Percentiles rank a stretch among this genome's conserved stretches.
These are phyloP conservation scores for Podila minutissima DNA, from an alignment of 192 early-diverging fungal species.

Conservation along the genomic window DNA sequence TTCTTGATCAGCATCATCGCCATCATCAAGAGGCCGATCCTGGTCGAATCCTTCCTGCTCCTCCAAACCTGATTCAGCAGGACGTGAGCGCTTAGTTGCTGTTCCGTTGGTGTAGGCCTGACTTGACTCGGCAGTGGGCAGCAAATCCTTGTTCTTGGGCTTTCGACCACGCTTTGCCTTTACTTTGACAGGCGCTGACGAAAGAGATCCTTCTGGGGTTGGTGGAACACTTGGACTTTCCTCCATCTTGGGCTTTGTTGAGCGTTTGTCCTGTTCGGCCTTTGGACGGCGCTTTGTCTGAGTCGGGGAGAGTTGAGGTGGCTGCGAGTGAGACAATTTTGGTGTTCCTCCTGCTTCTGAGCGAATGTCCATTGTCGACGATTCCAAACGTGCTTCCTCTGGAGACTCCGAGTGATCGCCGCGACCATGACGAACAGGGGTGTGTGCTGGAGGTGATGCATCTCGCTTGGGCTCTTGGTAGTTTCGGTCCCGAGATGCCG, in stretches of 20 bases:
- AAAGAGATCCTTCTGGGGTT: not conserved
- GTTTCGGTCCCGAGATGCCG: not conserved
- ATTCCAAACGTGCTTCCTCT: not conserved
- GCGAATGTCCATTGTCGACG: too few relatives aligned
- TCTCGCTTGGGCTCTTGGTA: not conserved
- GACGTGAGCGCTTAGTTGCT: not conserved
- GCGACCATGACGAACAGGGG: not conserved
- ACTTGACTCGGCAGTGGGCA: not conserved
- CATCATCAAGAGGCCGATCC: not conserved
- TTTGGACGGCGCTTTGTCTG: conserved; percentile 37
- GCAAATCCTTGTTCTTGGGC: conserved; percentile 24
- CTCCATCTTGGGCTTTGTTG: conserved; percentile 20
- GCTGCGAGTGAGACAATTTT: not conserved
- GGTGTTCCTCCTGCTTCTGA: not conserved
- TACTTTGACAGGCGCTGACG: conserved; percentile 15
- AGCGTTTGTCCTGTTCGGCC: conserved; percentile 24
- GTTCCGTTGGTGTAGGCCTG: conserved; percentile 1
- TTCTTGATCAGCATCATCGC: not conserved
- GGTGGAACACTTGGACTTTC: not conserved
- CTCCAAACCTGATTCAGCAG: not conserved
- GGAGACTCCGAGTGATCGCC: not conserved
- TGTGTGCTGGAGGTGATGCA: not conserved
- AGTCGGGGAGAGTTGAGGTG: not conserved
- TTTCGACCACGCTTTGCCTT: conserved; percentile 48
- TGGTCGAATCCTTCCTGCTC: not conserved